These are phyloP conservation scores for Paramecium tetraurelia DNA, from an alignment of 73 alveolate species.

Conservation along the genomic window DNA sequence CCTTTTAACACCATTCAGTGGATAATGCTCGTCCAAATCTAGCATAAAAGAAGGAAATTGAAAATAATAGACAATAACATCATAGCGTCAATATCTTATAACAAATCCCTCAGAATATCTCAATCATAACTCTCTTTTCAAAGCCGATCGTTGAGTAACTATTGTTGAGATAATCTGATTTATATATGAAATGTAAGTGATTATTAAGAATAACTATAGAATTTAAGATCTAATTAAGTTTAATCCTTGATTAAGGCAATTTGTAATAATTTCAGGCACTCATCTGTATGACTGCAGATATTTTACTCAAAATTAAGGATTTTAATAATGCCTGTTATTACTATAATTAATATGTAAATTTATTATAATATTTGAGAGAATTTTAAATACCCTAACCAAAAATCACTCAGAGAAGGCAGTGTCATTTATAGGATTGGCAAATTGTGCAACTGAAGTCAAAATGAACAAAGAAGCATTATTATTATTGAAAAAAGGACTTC, in stretches of 20 bases:
- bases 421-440: background rate
- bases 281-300: conserved; percentile 6
- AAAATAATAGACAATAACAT: background rate
- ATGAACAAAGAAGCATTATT: background rate
- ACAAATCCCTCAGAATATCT: background rate
- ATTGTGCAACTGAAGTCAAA: background rate
- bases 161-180: background rate
- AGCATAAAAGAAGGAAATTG: background rate
- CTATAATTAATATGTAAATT: background rate
- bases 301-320: background rate
- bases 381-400: background rate
- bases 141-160: background rate
- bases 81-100: background rate
- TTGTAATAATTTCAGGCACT: background rate
- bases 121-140: background rate
- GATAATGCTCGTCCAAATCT: background rate
- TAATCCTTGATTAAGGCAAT: background rate
- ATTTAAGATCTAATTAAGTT: background rate
- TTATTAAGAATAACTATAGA: background rate
- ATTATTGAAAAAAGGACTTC: background rate
- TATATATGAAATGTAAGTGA: background rate
- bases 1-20: background rate
- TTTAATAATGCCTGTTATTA: background rate
- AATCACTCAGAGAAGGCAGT: background rate
- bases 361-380: background rate